Evolutionary conservation across 2,329 filamentous ascomycete species (phyloP), one percentile per base, ranked within the genome.

Genomic region (Tricladium varicosporioides): DNA sequence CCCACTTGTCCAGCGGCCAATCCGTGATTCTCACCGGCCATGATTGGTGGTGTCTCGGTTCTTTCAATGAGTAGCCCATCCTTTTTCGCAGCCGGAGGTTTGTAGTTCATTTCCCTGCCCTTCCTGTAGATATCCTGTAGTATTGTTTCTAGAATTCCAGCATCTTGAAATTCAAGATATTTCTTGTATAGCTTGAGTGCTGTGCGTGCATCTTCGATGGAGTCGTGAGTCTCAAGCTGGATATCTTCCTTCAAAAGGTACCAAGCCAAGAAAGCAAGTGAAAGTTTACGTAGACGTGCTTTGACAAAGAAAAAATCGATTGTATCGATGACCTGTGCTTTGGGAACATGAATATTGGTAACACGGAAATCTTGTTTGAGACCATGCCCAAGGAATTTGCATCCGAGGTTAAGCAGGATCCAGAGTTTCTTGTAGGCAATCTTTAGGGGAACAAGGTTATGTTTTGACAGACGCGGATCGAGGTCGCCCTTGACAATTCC

Each of bases 381-480:
- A 3, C 93, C 93, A 69, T 99, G 94, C 2, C 94, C 94, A 5
- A 99, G 83, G 71, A 99, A 99, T 61, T 90, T 85, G 74, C 92
- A 96, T 48, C 94, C 94, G 0, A 97, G 80, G 70, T 99, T 99
- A 32, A 99, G 82, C 15, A 99, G 80, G 14, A 97, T 84, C 95
- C 95, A 99, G 31, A 99, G 85, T 72, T 97, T 97, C 75, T 99
- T 99, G 79, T 97, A 99, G 1, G 91, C 92, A 57, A 89, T 83
- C 71, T 99, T 99, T 43, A 97, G 80, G 1, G 89, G 83, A 8
- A 97, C 86, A 0, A 97, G 82, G 54, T 91, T 91, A 73, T 96
- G 93, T 53, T 81, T 83, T 45, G 89, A 89, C n/a, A 83, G 80
- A 55, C 85, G 80, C 22, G 88, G 85, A 65, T 96, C 92, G 8